Percentiles rank a stretch among this genome's conserved stretches.
phyloP scores from a whole-genome alignment of 768 basidiomycete species.

The Neoboletus subvelutipes region DNA sequence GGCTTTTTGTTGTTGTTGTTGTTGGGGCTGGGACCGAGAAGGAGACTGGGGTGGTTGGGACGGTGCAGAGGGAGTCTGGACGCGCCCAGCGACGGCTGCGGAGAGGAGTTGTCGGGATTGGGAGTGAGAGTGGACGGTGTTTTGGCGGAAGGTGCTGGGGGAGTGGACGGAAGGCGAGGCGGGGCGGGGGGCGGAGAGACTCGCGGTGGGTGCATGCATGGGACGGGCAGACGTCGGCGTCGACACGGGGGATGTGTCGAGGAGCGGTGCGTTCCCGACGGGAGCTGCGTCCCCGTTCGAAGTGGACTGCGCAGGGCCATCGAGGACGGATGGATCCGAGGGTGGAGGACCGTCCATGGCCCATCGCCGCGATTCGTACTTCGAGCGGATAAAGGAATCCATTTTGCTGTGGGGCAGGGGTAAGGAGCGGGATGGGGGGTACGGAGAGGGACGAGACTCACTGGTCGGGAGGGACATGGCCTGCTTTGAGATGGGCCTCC shows the following conservation, averaged over 20 bases:
- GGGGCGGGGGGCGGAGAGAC: conserved; percentile 27
- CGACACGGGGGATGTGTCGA: conserved; percentile 7
- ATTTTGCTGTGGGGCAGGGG: conserved; percentile 67
- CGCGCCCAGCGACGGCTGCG: conserved; percentile 39
- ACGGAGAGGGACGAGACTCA: conserved; percentile 41
- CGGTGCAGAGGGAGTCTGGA: conserved; percentile 9
- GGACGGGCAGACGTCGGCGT: not conserved
- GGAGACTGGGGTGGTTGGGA: not conserved
- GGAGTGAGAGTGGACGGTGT: conserved; percentile 9
- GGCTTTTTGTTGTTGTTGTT: conserved; percentile 21
- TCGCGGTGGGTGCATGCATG: conserved; percentile 14
- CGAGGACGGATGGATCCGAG: conserved; percentile 75
- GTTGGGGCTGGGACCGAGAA: not conserved
- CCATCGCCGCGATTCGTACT: conserved; percentile 94
- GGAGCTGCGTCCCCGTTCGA: conserved; percentile 2
- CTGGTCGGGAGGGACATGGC: conserved; percentile 95
- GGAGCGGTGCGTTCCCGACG: not conserved
- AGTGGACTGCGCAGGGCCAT: conserved; percentile 35
- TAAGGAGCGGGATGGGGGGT: not conserved
- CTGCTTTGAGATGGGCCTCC: conserved; percentile 92
- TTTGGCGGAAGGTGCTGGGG: conserved; percentile 26
- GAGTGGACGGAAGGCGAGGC: conserved; percentile 29
- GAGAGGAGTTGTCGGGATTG: conserved; percentile 32
- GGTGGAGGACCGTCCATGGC: conserved; percentile 89
- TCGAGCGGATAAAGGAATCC: conserved; percentile 95